phyloP scores from a whole-genome alignment of 2,329 filamentous ascomycete species.

The Claviceps sp. region DNA sequence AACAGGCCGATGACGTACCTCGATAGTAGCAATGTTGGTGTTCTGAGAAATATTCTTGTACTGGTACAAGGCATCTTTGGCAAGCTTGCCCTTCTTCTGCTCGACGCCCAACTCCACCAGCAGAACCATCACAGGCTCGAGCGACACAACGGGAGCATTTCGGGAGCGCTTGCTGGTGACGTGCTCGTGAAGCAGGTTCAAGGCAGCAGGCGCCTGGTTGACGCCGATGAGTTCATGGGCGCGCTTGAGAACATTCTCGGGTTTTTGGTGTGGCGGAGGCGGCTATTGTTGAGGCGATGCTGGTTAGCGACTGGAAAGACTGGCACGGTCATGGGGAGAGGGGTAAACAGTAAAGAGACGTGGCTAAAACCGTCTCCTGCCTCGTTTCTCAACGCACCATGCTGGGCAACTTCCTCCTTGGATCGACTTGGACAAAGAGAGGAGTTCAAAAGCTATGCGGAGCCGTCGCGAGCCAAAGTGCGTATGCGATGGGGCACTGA shows the following conservation, averaged over 20 bases:
- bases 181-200: constrained; percentile 96
- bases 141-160: constrained; percentile 87
- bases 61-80: constrained; percentile 97
- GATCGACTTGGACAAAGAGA: constrained; percentile 22
- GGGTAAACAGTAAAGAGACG: constrained; percentile 11
- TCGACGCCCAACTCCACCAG: constrained; percentile 95
- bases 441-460: constrained; percentile 23
- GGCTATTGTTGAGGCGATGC: constrained; percentile 39
- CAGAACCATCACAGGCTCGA: constrained; percentile 97
- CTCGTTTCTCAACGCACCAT: constrained; percentile 25
- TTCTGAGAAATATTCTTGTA: constrained; percentile 99
- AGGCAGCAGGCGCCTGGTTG: constrained; percentile 79
- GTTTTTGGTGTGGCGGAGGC: constrained; percentile 92
- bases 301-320: not conserved
- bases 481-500: constrained; percentile 22
- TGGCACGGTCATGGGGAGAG: constrained; percentile 5
- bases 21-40: constrained; percentile 95
- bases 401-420: constrained; percentile 38
- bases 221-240: constrained; percentile 98
- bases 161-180: constrained; percentile 96
- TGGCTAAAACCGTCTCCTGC: constrained; percentile 8
- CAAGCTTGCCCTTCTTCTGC: constrained; percentile 93
- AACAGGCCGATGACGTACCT: constrained; percentile 40
- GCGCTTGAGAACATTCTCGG: constrained; percentile 98
- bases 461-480: constrained; percentile 26